Evolutionary conservation across 805 yeast species (phyloP).

Genomic region (Candida multigemmis): DNA sequence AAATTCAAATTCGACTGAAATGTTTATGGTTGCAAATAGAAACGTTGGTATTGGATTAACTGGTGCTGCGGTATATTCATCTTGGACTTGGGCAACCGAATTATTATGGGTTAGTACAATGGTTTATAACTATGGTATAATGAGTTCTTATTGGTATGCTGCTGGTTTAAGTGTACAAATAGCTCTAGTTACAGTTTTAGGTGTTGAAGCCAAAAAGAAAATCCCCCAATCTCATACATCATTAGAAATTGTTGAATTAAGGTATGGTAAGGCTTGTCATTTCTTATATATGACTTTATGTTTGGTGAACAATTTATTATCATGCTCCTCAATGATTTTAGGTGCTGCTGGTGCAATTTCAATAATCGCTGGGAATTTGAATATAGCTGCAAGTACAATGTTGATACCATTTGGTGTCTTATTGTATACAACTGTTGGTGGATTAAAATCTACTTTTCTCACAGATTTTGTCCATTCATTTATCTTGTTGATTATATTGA

Average conservation of each 20-base stretch:
- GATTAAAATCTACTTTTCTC: constrained; percentile 41
- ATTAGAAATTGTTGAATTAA: constrained; percentile 17
- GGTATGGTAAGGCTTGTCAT: constrained; percentile 16
- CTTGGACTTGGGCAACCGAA: constrained; percentile 22
- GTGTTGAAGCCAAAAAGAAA: constrained; percentile 17
- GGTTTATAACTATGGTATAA: constrained; percentile 16
- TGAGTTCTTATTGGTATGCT: constrained; percentile 13
- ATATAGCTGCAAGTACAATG: constrained; percentile 17
- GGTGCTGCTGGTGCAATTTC: constrained; percentile 19
- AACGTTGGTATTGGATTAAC: constrained; percentile 12
- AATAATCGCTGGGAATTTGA: constrained; percentile 16
- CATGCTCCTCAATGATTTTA: constrained; percentile 17
- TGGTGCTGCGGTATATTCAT: constrained; percentile 14
- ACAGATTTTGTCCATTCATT: constrained; percentile 33
- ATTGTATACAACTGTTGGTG: constrained; percentile 41
- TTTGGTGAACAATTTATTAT: constrained; percentile 13
- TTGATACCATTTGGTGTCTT: constrained; percentile 28
- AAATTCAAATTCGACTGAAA: constrained; percentile 16
- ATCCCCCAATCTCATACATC: constrained; percentile 19
- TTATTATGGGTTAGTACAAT: constrained; percentile 14
- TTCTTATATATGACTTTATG: constrained; percentile 14
- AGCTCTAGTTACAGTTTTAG: constrained; percentile 14
- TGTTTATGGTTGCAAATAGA: constrained; percentile 18
- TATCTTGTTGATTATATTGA: constrained; percentile 13
- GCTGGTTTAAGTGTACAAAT: constrained; percentile 19